Conservation (phyloP, 495 filamentous ascomycete genomes). For the Lindgomyces ingoldianus region DNA sequence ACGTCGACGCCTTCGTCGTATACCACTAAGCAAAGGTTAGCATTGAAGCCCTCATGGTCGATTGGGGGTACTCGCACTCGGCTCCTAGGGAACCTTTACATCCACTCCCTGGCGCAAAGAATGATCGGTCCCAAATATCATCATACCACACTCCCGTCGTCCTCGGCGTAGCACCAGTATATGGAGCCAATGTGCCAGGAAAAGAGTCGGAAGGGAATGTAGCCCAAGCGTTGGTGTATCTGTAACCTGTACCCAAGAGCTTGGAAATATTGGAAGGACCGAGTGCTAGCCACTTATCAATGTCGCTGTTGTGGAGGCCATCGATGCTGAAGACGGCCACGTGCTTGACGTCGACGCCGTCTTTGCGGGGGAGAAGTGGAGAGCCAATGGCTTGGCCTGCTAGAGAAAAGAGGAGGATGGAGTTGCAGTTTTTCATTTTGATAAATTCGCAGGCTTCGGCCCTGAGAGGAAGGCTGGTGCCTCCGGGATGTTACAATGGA, state of each 20-base stretch:
- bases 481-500: background rate
- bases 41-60: background rate
- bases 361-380: background rate
- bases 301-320: constrained; percentile 28
- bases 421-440: constrained; percentile 4
- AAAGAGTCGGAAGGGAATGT: constrained; percentile 45
- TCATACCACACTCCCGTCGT: constrained; percentile 48
- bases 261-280: constrained; percentile 40
- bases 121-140: constrained; percentile 43
- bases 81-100: constrained; percentile 35
- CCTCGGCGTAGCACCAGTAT: constrained; percentile 42
- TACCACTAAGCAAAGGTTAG: constrained; percentile 29
- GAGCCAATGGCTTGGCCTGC: background rate
- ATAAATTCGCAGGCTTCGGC: background rate
- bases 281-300: constrained; percentile 40
- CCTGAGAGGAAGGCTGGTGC: background rate
- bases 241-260: constrained; percentile 39
- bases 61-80: background rate
- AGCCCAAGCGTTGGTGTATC: constrained; percentile 42
- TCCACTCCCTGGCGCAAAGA: constrained; percentile 38
- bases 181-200: constrained; percentile 40
- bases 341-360: constrained; percentile 29
- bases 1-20: constrained; percentile 42
- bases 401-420: background rate
- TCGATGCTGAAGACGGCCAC: constrained; percentile 37